Base-by-base conservation (phyloP, 176 grass and related monocot genomes). In the Triticum timopheevii region DNA sequence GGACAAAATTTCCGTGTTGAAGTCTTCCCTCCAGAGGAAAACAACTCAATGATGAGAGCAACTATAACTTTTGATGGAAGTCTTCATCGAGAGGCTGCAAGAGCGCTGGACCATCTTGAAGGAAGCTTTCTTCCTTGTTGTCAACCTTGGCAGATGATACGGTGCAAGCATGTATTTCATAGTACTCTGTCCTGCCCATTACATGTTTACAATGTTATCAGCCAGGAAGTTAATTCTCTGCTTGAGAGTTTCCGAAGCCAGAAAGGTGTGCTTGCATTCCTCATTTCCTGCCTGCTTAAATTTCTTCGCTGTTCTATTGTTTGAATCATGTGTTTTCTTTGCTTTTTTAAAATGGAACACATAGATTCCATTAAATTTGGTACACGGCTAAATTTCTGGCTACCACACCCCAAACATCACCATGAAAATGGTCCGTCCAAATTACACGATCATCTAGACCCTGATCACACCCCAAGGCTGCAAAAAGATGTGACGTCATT, bases 91-190 rank as follows among this genome's bases (percentile, higher is more conserved):
- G 91, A 95, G 88, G 96, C 91, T 75, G 96, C 93, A 66, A 94
- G 86, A 69, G 96, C 96, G 62, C 69, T 98, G 30, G 93, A 98
- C 30, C 83, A 94, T 88, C 86, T 98, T 59, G 59, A 98, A 88
- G 93, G 96, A 81, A 87, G 84, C 23, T 39, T 92, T 56, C 87
- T 98, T 65, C 82, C 93, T 34, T 86, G 86, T 84, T 98, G 83
- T 81, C 82, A 78, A 33, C 74, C 82, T 47, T 98, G 96, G 96
- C 96, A 98, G 92, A 94, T 64, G 79, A 98, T 98, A 79, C 86
- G 92, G 62, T 95, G 96, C 76, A 80, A 95, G 82, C 90, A 95
- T 89, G 93, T 98, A 40, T 98, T 98, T 87, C 86, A 90, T 78
- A 95, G 93, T 79, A 90, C 86, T 35, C 16, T 98, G 45, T 94